A percentile compares a stretch with the other conserved stretches of the same genome.
Evolutionary conservation across 2,329 filamentous ascomycete species (phyloP).

Genomic region (Talaromyces sp.): DNA sequence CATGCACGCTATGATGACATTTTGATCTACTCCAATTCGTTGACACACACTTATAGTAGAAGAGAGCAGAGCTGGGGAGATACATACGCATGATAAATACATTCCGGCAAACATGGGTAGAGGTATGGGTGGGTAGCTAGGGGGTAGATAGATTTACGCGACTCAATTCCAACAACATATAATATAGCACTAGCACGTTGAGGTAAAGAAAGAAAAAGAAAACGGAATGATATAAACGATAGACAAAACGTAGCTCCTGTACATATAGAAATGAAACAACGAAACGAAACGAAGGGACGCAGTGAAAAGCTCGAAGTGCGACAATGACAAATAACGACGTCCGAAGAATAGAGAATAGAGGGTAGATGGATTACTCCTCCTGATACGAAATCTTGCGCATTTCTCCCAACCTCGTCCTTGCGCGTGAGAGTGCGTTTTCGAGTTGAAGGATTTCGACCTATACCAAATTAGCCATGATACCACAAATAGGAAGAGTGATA

Average conservation of each 20-base stretch:
- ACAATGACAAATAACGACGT: not conserved
- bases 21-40: not conserved
- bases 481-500: not conserved
- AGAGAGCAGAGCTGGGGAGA: not conserved
- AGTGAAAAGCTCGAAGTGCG: not conserved
- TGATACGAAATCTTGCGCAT: slow-evolving; percentile 98
- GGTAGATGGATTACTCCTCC: slow-evolving; percentile 56
- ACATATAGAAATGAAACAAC: not conserved
- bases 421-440: slow-evolving; percentile 78
- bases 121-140: not conserved
- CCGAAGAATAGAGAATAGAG: not conserved
- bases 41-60: not conserved
- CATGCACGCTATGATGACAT: not conserved
- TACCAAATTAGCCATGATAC: slow-evolving; percentile 23
- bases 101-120: not conserved
- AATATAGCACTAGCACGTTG: not conserved
- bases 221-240: not conserved
- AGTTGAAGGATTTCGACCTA: slow-evolving; percentile 96
- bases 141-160: not conserved
- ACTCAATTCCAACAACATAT: not conserved
- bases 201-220: not conserved
- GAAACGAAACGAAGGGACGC: not conserved
- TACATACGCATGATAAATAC: not conserved
- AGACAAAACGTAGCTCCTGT: not conserved
- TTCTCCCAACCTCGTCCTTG: slow-evolving; percentile 82